phyloP scores from a whole-genome alignment of 306 rosid genomes.

The Albizia julibrissin region DNA sequence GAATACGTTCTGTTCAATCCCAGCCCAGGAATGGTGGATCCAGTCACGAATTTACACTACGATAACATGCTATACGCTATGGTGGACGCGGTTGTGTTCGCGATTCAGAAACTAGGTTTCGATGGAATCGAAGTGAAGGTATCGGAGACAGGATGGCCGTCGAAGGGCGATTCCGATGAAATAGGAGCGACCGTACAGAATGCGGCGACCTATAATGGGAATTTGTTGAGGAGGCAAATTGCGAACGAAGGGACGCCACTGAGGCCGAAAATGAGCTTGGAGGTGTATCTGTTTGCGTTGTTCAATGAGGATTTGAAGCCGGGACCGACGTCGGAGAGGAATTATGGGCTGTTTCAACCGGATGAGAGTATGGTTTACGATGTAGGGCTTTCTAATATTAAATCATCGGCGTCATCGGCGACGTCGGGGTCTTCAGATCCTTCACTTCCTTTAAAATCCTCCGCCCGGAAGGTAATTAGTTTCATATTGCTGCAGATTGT shows the following conservation, averaged over 20 bases:
- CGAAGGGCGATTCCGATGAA: slow-evolving; percentile 71
- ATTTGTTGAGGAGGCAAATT: slow-evolving; percentile 74
- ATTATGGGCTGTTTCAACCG: slow-evolving; percentile 81
- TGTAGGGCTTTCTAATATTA: slow-evolving; percentile 60
- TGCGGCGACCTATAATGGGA: slow-evolving; percentile 76
- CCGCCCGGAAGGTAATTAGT: slow-evolving; percentile 69
- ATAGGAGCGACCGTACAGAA: slow-evolving; percentile 71
- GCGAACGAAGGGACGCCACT: slow-evolving; percentile 87
- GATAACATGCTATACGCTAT: slow-evolving; percentile 93
- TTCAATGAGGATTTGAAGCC: slow-evolving; percentile 86
- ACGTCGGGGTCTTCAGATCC: slow-evolving; percentile 28
- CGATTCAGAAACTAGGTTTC: slow-evolving; percentile 68
- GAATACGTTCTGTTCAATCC: slow-evolving; percentile 77
- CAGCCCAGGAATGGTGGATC: slow-evolving; percentile 76
- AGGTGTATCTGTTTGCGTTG: slow-evolving; percentile 81
- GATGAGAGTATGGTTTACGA: slow-evolving; percentile 78
- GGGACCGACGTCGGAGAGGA: slow-evolving; percentile 86
- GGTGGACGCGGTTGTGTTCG: slow-evolving; percentile 85
- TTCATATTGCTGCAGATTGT: background rate
- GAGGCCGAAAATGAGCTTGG: slow-evolving; percentile 74
- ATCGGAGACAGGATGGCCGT: slow-evolving; percentile 98
- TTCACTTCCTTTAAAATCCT: slow-evolving; percentile 69
- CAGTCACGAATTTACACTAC: slow-evolving; percentile 70
- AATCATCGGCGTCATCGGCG: background rate
- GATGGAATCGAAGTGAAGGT: slow-evolving; percentile 74